Conservation (phyloP, 73 alveolate genomes). For the Paramecium biaurelia region DNA sequence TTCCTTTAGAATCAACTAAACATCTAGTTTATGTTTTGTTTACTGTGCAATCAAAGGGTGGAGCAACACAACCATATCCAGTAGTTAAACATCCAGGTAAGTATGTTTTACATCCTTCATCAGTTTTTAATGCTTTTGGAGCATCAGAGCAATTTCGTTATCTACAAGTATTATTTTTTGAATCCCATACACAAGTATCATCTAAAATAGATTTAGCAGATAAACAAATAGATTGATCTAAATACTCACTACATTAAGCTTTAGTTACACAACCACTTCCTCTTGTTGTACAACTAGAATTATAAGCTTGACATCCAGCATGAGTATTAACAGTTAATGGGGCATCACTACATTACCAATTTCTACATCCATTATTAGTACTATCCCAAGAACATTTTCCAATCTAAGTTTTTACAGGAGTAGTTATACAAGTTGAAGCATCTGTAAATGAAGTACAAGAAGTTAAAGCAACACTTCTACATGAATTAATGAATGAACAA, state of each 20-base stretch:
- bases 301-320: not conserved
- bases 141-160: not conserved
- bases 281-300: not conserved
- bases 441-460: not conserved
- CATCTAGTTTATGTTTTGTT: not conserved
- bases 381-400: constrained; percentile 18
- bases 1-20: not conserved
- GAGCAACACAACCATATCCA: constrained; percentile 26
- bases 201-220: not conserved
- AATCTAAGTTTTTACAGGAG: not conserved
- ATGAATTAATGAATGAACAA: not conserved
- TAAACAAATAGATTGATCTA: not conserved
- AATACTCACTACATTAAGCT: not conserved
- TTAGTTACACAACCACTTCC: constrained; percentile 16
- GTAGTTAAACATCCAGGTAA: constrained; percentile 16
- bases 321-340: not conserved
- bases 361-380: not conserved
- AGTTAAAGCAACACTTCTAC: not conserved
- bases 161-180: not conserved
- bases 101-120: not conserved
- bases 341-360: constrained; percentile 21
- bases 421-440: not conserved
- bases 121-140: constrained; percentile 5
- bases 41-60: not conserved
- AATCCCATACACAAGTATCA: constrained; percentile 34